A percentile compares a stretch with the other conserved stretches of the same genome.
Conservation (phyloP, 2,329 filamentous ascomycete genomes). For the Penicillium sclerotigenum region DNA sequence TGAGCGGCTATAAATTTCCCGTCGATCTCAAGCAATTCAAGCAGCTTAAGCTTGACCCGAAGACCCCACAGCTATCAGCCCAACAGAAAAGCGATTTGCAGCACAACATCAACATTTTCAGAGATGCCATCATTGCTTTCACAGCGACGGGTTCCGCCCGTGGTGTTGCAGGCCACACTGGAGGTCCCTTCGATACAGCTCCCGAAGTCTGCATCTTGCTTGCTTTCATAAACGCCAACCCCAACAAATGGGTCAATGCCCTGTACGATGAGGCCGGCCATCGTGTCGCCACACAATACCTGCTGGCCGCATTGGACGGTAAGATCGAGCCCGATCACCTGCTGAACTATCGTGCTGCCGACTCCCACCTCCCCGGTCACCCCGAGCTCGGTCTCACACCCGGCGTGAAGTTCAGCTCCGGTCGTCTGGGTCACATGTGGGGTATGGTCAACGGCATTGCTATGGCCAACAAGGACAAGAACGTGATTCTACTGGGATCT, state of each 20-base stretch:
- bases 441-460: slow-evolving; percentile 39
- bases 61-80: slow-evolving; percentile 32
- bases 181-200: slow-evolving; percentile 41
- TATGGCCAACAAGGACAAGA: slow-evolving; percentile 39
- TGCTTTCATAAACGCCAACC: slow-evolving; percentile 36
- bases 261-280: slow-evolving; percentile 42
- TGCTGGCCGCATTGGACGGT: slow-evolving; percentile 37
- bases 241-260: slow-evolving; percentile 33
- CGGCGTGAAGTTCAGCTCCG: slow-evolving; percentile 42
- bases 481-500: slow-evolving; percentile 37
- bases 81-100: slow-evolving; percentile 39
- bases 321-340: slow-evolving; percentile 40
- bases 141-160: slow-evolving; percentile 40
- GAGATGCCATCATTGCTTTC: slow-evolving; percentile 42
- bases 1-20: slow-evolving; percentile 25
- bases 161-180: slow-evolving; percentile 40
- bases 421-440: slow-evolving; percentile 43
- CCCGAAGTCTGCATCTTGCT: slow-evolving; percentile 42
- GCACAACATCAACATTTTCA: slow-evolving; percentile 39
- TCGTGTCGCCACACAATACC: slow-evolving; percentile 42
- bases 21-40: slow-evolving; percentile 38
- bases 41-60: slow-evolving; percentile 35
- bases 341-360: slow-evolving; percentile 41
- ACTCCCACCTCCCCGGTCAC: slow-evolving; percentile 42
- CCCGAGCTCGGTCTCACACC: slow-evolving; percentile 41